Evolutionary conservation across 768 basidiomycete genomes (phyloP).

Genomic region (Terana coerulea): DNA sequence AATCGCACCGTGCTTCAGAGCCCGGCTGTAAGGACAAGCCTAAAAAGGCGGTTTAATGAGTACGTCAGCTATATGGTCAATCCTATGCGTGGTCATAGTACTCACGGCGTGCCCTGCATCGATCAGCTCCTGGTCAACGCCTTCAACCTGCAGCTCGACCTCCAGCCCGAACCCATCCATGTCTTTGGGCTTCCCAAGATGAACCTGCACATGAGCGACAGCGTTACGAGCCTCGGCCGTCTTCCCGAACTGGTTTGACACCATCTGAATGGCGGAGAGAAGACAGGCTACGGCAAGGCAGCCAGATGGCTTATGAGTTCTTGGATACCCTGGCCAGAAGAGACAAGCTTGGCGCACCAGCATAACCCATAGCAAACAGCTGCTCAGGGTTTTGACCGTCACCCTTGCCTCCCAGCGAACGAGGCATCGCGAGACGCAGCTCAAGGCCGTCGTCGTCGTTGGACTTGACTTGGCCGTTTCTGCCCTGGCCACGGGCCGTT

Average conservation of each 20-base stretch:
- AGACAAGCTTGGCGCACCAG: conserved; percentile 18
- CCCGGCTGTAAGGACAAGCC: too few relatives aligned
- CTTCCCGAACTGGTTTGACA: conserved; percentile 52
- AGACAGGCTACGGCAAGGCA: conserved; percentile 56
- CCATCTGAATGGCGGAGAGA: conserved; percentile 63
- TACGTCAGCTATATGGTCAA: too few relatives aligned
- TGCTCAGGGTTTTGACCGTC: conserved; percentile 38
- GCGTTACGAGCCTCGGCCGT: conserved; percentile 52
- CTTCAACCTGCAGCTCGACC: conserved; percentile 69
- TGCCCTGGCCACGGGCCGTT: conserved; percentile 58
- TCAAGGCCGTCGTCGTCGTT: conserved; percentile 29
- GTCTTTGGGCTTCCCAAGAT: conserved; percentile 57
- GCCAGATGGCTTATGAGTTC: neutral
- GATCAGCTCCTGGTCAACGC: conserved; percentile 60
- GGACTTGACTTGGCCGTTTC: conserved; percentile 48
- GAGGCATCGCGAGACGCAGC: conserved; percentile 32
- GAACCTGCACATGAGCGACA: conserved; percentile 57
- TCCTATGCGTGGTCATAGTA: too few relatives aligned
- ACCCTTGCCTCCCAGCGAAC: conserved; percentile 33
- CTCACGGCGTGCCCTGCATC: conserved; percentile 68
- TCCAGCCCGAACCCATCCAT: conserved; percentile 61
- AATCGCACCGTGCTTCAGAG: too few relatives aligned
- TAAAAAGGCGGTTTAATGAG: too few relatives aligned
- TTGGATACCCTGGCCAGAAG: too few relatives aligned
- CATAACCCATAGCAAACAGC: conserved; percentile 35